phyloP scores from a whole-genome alignment of 352 stramenopile genomes.

The Pythium insidiosum region DNA sequence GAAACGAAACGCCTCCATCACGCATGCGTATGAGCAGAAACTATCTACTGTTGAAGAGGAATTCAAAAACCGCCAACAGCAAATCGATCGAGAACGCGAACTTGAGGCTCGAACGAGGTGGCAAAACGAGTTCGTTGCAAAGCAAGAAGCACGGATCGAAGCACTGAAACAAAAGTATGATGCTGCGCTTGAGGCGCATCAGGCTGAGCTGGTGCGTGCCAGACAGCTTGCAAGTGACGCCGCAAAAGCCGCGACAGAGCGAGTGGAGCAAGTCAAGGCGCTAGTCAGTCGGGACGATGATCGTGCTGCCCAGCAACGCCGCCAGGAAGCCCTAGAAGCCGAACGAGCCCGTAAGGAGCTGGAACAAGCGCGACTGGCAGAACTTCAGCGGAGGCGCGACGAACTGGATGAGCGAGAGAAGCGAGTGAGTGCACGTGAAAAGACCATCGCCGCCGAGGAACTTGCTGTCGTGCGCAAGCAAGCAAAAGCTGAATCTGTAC shows the following conservation, averaged over 20 bases:
- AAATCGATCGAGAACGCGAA: conserved; percentile 46
- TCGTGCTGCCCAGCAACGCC: conserved; percentile 16
- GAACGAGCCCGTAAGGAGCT: conserved; percentile 23
- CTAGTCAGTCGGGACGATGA: conserved; percentile 31
- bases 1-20: conserved; percentile 19
- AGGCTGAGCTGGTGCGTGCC: conserved; percentile 38
- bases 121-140: conserved; percentile 61
- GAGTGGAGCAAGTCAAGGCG: conserved; percentile 34
- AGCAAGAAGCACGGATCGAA: conserved; percentile 65
- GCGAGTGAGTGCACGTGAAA: conserved; percentile 14
- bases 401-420: conserved; percentile 55
- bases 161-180: conserved; percentile 68
- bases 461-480: not conserved
- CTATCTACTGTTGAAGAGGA: conserved; percentile 34
- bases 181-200: conserved; percentile 44
- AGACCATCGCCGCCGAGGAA: not conserved
- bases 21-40: conserved; percentile 43
- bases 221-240: conserved; percentile 41
- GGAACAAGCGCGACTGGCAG: conserved; percentile 22
- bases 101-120: conserved; percentile 47
- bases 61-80: conserved; percentile 35
- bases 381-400: conserved; percentile 27
- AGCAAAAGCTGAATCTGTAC: not conserved
- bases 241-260: conserved; percentile 30
- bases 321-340: conserved; percentile 10